phyloP scores from a whole-genome alignment of 1,139 yeast genomes.

The Yamadazyma sp. region DNA sequence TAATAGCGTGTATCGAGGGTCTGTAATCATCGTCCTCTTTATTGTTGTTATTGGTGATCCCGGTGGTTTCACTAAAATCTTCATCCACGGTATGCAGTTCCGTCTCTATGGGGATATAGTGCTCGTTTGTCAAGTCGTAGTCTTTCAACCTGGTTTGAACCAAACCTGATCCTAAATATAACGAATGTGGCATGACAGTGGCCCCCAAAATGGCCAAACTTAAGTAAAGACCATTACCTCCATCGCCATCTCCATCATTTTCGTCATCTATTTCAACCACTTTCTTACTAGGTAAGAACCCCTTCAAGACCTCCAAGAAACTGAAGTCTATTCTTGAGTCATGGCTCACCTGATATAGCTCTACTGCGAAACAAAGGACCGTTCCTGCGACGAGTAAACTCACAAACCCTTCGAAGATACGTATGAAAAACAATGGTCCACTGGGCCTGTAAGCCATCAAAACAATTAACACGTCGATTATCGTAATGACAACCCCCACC shows the following conservation, averaged over 20 bases:
- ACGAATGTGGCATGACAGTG: slow-evolving; percentile 96
- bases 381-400: slow-evolving; percentile 77
- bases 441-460: slow-evolving; percentile 88
- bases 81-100: not conserved
- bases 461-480: slow-evolving; percentile 80
- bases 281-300: slow-evolving; percentile 76
- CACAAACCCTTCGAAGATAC: slow-evolving; percentile 83
- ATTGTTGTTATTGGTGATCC: not conserved
- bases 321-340: slow-evolving; percentile 51
- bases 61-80: slow-evolving; percentile 4
- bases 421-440: slow-evolving; percentile 73
- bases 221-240: slow-evolving; percentile 71
- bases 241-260: slow-evolving; percentile 49
- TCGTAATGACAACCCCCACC: slow-evolving; percentile 78
- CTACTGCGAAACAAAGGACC: slow-evolving; percentile 80
- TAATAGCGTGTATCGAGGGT: slow-evolving; percentile 68
- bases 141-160: slow-evolving; percentile 89
- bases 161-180: slow-evolving; percentile 88
- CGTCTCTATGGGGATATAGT: not conserved
- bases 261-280: slow-evolving; percentile 47
- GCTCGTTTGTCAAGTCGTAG: slow-evolving; percentile 68
- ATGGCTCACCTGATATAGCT: slow-evolving; percentile 66
- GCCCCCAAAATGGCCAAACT: slow-evolving; percentile 94
- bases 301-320: slow-evolving; percentile 57
- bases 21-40: slow-evolving; percentile 41